Evolutionary conservation across 345 rosid genomes (phyloP), one percentile per base, ranked within the genome.

Genomic region (Populus euphratica): DNA sequence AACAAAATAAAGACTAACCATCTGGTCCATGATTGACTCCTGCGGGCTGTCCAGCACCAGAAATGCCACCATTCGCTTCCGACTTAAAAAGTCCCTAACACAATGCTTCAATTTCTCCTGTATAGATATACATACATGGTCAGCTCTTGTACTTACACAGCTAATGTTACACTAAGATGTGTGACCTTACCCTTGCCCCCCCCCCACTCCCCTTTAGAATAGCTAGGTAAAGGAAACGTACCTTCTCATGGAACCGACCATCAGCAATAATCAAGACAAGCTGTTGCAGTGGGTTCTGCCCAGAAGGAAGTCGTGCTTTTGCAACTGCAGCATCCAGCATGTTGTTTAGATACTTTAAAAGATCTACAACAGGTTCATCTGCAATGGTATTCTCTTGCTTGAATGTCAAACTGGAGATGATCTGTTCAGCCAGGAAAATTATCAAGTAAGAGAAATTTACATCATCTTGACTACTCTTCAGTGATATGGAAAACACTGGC

Each of bases 231-330:
- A 71, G 62, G 65, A 13, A 65, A 78, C 5, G 49, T 85, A 92
- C 98, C 88, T 93, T 90, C 79, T 96, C 99, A 63, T 93, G 93
- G 85, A 96, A 91, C 69, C 90, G 91, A 20, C 99, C 98, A 79
- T 93, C 99, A 0, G 93, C 97, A 6, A 96, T 92, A 54, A 93
- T 87, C 76, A 96, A 86, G 68, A 96, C 99, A 77, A 96, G 98
- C 84, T 96, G 98, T 85, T 93, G 97, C 23, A 96, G 88, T 0
- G 98, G 97, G 82, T 93, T 96, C 76, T 91, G 96, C n/a, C 97
- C 96, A n/a, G 90, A 92, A 41, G 98, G 91, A 50, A 89, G 94
- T 31, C 96, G 81, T 27, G 97, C 91, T 70, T 78, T 90, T 66
- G 86, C 71, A 66, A 90, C 96, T 25, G 94, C 83, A 72, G 82